phyloP scores from a whole-genome alignment of 192 early-diverging fungal genomes.

The Coemansia sp. region DNA sequence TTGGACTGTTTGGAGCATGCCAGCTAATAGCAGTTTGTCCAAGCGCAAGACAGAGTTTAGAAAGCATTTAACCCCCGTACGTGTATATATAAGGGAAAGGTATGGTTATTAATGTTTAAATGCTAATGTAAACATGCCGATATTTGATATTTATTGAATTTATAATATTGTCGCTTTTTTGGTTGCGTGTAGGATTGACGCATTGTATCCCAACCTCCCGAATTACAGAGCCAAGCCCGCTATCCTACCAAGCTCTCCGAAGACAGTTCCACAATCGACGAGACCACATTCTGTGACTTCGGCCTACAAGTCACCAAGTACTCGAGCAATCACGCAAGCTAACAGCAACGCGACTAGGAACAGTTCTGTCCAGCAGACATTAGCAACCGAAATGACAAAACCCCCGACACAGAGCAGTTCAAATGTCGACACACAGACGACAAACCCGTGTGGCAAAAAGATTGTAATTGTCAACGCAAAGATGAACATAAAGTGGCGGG shows the following conservation, averaged over 20 bases:
- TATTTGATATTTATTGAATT: not conserved
- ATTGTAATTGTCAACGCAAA: not conserved
- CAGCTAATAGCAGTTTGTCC: not conserved
- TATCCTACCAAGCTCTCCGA: not conserved
- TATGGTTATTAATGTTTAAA: not conserved
- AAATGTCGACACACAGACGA: not conserved
- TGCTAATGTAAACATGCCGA: not conserved
- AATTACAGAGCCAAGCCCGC: no score
- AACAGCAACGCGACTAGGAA: not conserved
- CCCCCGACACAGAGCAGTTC: not conserved
- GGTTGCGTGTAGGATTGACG: not conserved
- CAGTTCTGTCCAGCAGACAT: not conserved
- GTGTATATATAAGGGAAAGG: not conserved
- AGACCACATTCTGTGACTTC: not conserved
- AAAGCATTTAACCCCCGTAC: not conserved
- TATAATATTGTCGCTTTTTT: not conserved
- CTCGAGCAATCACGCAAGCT: not conserved
- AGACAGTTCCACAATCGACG: not conserved
- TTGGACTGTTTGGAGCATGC: not conserved
- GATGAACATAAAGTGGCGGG: constrained; percentile 26
- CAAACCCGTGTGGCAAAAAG: not conserved
- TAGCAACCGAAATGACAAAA: not conserved
- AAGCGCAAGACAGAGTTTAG: not conserved
- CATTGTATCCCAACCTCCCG: not conserved
- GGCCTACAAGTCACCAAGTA: not conserved